Percentiles rank a stretch among this genome's conserved stretches.
phyloP scores from a whole-genome alignment of 2,329 filamentous ascomycete genomes.

The Fusarium cicatricum region DNA sequence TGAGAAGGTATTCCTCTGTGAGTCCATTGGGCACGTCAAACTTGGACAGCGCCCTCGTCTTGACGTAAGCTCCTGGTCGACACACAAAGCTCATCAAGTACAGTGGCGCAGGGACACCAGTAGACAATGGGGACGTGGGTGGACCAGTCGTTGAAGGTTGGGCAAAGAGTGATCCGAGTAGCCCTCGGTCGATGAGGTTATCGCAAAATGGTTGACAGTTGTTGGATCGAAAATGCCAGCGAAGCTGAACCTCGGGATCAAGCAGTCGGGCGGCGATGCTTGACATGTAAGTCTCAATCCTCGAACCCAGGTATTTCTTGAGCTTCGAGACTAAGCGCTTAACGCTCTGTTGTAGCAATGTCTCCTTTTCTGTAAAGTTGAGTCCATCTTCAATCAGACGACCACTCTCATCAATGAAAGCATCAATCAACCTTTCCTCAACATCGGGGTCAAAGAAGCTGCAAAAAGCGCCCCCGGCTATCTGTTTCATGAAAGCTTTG shows the following conservation, averaged over 20 bases:
- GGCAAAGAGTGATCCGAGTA: slow-evolving; percentile 44
- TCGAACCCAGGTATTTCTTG: slow-evolving; percentile 33
- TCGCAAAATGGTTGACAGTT: slow-evolving; percentile 51
- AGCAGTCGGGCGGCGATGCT: slow-evolving; percentile 43
- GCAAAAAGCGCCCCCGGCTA: slow-evolving; percentile 49
- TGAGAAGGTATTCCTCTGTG: slow-evolving; percentile 52
- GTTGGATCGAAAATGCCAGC: slow-evolving; percentile 45
- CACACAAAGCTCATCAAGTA: slow-evolving; percentile 53
- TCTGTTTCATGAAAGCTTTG: slow-evolving; percentile 51
- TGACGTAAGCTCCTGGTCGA: slow-evolving; percentile 35
- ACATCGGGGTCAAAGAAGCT: slow-evolving; percentile 34
- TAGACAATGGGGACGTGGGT: neutral
- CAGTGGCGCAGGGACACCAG: slow-evolving; percentile 16
- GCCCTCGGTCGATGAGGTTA: slow-evolving; percentile 41
- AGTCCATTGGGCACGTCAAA: slow-evolving; percentile 49
- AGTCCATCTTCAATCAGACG: slow-evolving; percentile 17
- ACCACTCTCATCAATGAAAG: slow-evolving; percentile 37
- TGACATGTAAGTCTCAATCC: slow-evolving; percentile 42
- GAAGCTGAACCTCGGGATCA: slow-evolving; percentile 36
- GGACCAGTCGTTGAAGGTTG: neutral
- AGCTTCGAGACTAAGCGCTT: slow-evolving; percentile 28
- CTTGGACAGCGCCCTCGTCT: slow-evolving; percentile 40
- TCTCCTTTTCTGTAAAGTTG: slow-evolving; percentile 13
- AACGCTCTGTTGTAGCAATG: slow-evolving; percentile 14
- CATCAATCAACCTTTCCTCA: slow-evolving; percentile 42